phyloP scores from a whole-genome alignment of 352 stramenopile species.

The Elongisporangium anandrum region DNA sequence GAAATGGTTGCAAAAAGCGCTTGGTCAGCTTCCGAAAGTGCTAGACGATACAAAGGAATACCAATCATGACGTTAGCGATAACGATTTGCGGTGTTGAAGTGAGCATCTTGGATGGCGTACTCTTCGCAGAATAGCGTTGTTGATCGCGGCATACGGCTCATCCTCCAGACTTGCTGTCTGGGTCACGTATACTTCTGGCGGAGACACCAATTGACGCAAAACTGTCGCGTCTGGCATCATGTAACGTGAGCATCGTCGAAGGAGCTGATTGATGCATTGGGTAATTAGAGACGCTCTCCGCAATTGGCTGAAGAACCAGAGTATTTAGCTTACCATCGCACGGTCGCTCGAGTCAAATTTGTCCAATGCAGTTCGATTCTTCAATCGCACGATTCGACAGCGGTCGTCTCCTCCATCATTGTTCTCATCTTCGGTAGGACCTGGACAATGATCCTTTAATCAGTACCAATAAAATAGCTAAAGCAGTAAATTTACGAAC shows the following conservation, averaged over 20 bases:
- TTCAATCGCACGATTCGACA: background rate
- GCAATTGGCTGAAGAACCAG: background rate
- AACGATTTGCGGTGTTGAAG: too few species aligned
- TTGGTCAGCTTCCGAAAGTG: constrained; percentile 86
- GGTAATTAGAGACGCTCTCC: constrained; percentile 4
- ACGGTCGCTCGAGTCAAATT: constrained; percentile 29
- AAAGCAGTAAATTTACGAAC: constrained; percentile 13
- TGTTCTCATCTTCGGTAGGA: background rate
- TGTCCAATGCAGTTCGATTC: constrained; percentile 15
- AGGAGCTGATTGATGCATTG: constrained; percentile 34
- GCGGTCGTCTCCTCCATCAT: background rate
- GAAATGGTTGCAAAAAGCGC: constrained; percentile 82
- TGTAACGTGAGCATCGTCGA: constrained; percentile 48
- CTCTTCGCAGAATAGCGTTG: constrained; percentile 9
- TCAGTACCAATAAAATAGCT: constrained; percentile 14
- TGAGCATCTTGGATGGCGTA: background rate
- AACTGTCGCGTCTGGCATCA: constrained; percentile 51
- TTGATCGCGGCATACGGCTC: constrained; percentile 76
- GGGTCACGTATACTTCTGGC: constrained; percentile 35
- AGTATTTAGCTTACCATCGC: constrained; percentile 23
- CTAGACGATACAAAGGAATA: constrained; percentile 15
- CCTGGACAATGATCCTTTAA: background rate
- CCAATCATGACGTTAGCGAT: background rate
- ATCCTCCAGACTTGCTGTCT: constrained; percentile 51
- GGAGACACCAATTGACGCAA: constrained; percentile 65